A percentile compares a stretch with the other conserved stretches of the same genome.
Evolutionary conservation across 176 grass and related monocot species (phyloP).

Genomic region (Luzula sylvatica): DNA sequence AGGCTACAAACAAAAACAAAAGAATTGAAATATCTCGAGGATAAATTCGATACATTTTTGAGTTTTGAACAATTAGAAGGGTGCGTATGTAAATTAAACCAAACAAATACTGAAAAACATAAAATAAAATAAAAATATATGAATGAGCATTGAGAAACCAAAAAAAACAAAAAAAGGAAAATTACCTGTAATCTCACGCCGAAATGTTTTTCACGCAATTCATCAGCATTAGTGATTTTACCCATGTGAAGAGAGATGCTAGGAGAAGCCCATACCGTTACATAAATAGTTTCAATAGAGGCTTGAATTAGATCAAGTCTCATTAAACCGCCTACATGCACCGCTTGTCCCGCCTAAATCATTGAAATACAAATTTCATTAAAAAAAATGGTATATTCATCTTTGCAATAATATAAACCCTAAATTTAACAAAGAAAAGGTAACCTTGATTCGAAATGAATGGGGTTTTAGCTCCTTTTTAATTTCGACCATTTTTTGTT

Average conservation of each 20-base stretch:
- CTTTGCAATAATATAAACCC: neutral
- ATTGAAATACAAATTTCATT: neutral
- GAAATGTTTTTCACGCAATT: slow-evolving; percentile 63
- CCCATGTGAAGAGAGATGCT: slow-evolving; percentile 82
- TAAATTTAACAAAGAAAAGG: too few species aligned
- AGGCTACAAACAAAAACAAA: slow-evolving; percentile 32
- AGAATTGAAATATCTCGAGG: neutral
- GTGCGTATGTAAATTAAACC: neutral
- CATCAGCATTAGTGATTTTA: slow-evolving; percentile 67
- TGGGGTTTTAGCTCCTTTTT: slow-evolving; percentile 61
- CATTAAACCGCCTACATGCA: slow-evolving; percentile 70
- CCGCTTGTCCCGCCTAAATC: slow-evolving; percentile 61
- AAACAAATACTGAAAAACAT: neutral
- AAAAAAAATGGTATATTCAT: too few species aligned
- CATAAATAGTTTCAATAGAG: slow-evolving; percentile 72
- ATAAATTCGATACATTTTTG: neutral
- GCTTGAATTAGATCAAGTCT: slow-evolving; percentile 66
- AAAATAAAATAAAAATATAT: too few species aligned
- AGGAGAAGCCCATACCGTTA: slow-evolving; percentile 80
- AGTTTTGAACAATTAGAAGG: slow-evolving; percentile 7
- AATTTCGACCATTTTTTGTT: slow-evolving; percentile 88
- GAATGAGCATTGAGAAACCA: slow-evolving; percentile 3
- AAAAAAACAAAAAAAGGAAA: neutral
- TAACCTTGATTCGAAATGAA: slow-evolving; percentile 74
- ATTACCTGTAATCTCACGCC: slow-evolving; percentile 75